phyloP scores from a whole-genome alignment of 352 stramenopile genomes.

The Phytophthora tubulina region DNA sequence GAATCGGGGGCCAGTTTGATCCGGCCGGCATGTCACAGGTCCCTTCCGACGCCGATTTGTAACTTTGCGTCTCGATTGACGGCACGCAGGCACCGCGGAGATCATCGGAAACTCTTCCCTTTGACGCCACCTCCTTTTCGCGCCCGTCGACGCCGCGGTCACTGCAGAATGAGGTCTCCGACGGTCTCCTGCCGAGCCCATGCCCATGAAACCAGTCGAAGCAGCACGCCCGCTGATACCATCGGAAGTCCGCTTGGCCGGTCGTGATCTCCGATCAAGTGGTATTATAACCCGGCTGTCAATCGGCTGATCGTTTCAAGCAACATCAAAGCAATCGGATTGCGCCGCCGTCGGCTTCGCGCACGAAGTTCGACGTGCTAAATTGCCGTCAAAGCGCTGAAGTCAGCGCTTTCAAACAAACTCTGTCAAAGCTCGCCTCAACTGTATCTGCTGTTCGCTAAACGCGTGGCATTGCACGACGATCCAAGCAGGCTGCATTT shows the following conservation, averaged over 20 bases:
- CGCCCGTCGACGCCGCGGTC: neutral
- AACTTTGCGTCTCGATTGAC: neutral
- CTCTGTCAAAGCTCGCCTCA: constrained; percentile 5
- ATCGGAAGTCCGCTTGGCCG: neutral
- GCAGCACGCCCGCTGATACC: neutral
- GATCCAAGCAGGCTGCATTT: constrained; percentile 3
- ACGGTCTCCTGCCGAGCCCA: neutral
- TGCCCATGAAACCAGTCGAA: neutral
- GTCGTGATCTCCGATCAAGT: neutral
- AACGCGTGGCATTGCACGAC: constrained; percentile 9
- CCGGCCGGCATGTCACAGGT: constrained; percentile 3
- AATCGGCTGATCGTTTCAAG: neutral
- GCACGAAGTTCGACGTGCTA: neutral
- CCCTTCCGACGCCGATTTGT: constrained; percentile 1
- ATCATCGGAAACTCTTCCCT: constrained; percentile 3
- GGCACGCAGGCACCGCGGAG: constrained; percentile 4
- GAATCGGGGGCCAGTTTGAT: neutral
- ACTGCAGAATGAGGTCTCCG: neutral
- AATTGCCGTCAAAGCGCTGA: neutral
- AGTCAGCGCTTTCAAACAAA: neutral
- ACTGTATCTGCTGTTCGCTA: constrained; percentile 11
- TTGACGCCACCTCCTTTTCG: constrained; percentile 9
- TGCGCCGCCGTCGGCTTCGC: constrained; percentile 6
- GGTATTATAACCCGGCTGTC: neutral
- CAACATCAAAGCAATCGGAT: constrained; percentile 12